phyloP scores from a whole-genome alignment of 1,139 yeast species.

The Blastobotrys raffinosifermentans region DNA sequence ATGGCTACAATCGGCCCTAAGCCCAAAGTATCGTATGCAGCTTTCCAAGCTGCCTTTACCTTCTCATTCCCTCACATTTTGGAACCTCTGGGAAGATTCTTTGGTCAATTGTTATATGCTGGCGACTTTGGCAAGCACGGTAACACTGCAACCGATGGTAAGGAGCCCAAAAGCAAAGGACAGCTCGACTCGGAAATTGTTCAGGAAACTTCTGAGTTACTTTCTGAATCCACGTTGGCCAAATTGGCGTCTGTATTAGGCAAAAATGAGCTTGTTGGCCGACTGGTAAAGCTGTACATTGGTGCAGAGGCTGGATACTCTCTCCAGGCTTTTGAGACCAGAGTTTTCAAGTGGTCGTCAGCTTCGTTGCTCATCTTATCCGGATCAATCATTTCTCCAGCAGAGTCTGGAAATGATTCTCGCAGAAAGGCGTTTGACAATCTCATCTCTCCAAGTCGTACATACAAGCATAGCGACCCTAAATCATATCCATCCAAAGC shows the following conservation, averaged over 20 bases:
- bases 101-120: conserved; percentile 21
- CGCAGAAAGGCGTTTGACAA: conserved; percentile 10
- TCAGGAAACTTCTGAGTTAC: conserved; percentile 27
- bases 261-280: conserved; percentile 20
- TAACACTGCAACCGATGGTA: neutral
- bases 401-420: conserved; percentile 3
- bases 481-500: conserved; percentile 37
- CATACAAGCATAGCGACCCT: conserved; percentile 12
- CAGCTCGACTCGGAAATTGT: neutral
- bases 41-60: conserved; percentile 18
- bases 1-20: conserved; percentile 16
- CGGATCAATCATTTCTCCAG: conserved; percentile 45
- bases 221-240: conserved; percentile 40
- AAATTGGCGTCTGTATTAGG: conserved; percentile 25
- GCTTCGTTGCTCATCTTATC: conserved; percentile 68
- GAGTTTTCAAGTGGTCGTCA: conserved; percentile 85
- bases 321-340: conserved; percentile 76
- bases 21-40: conserved; percentile 15
- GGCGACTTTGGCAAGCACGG: neutral
- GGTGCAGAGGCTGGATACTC: conserved; percentile 82
- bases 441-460: conserved; percentile 10
- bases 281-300: conserved; percentile 57
- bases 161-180: neutral
- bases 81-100: conserved; percentile 22
- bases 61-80: conserved; percentile 22